Evolutionary conservation across 345 rosid species (phyloP).

Genomic region (Rubroshorea leprosula): DNA sequence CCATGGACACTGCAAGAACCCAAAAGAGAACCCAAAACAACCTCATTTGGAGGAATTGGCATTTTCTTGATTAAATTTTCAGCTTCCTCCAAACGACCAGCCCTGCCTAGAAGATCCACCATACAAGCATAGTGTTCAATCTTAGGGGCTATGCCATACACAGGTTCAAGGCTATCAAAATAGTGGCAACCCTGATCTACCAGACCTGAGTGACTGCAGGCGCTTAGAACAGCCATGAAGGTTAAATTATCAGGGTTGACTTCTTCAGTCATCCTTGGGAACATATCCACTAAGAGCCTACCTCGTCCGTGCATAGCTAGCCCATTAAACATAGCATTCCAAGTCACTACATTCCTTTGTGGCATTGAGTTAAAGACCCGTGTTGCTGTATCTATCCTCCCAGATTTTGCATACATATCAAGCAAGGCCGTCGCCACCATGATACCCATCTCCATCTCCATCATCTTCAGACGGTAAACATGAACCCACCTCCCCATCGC

Average conservation of each 20-base stretch:
- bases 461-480: slow-evolving; percentile 50
- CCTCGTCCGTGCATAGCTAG: slow-evolving; percentile 76
- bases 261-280: slow-evolving; percentile 55
- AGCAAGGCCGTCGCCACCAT: slow-evolving; percentile 76
- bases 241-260: slow-evolving; percentile 67
- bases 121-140: slow-evolving; percentile 82
- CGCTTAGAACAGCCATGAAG: slow-evolving; percentile 59
- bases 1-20: slow-evolving; percentile 69
- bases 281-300: slow-evolving; percentile 38
- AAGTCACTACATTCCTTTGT: slow-evolving; percentile 60
- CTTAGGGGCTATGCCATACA: slow-evolving; percentile 47
- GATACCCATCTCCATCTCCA: slow-evolving; percentile 39
- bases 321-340: slow-evolving; percentile 76
- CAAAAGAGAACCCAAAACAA: slow-evolving; percentile 72
- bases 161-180: slow-evolving; percentile 36
- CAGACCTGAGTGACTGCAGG: slow-evolving; percentile 80
- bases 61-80: slow-evolving; percentile 44
- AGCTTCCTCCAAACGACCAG: slow-evolving; percentile 73
- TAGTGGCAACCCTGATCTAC: slow-evolving; percentile 48
- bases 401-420: slow-evolving; percentile 88
- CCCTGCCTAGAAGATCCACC: slow-evolving; percentile 84
- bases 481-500: slow-evolving; percentile 70
- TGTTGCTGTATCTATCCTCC: slow-evolving; percentile 46
- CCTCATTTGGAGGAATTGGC: slow-evolving; percentile 75
- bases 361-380: slow-evolving; percentile 49